Percentiles rank a stretch among this genome's conserved stretches.
Conservation (phyloP, 75 land plant genomes). For the Adiantum capillusveneris region DNA sequence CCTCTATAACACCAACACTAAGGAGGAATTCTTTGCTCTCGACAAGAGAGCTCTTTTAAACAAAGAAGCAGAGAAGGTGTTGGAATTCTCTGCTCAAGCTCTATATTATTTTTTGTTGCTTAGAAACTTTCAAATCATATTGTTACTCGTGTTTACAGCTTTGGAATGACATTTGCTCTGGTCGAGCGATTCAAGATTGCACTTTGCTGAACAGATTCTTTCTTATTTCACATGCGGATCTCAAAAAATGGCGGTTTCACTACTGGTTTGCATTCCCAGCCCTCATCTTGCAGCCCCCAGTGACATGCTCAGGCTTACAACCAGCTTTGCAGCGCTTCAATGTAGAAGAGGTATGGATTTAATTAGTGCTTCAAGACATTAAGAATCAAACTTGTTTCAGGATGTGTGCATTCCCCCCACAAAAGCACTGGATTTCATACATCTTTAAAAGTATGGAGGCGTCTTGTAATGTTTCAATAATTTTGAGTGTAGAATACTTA, state of each 20-base stretch:
- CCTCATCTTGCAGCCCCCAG: constrained; percentile 76
- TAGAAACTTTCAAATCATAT: background rate
- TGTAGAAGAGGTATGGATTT: constrained; percentile 82
- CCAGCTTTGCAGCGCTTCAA: constrained; percentile 61
- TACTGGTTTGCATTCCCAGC: constrained; percentile 98
- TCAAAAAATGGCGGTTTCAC: constrained; percentile 85
- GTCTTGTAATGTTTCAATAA: too few relatives aligned
- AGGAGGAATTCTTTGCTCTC: constrained; percentile 65
- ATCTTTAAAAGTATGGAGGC: too few relatives aligned
- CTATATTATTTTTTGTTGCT: background rate
- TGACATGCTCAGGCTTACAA: constrained; percentile 35
- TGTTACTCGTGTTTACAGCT: constrained; percentile 36
- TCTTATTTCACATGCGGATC: constrained; percentile 84
- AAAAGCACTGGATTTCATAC: too few relatives aligned
- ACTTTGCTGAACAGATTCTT: constrained; percentile 68
- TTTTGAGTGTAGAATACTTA: too few relatives aligned
- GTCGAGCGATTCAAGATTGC: constrained; percentile 65
- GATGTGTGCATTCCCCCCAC: too few relatives aligned
- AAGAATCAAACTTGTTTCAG: too few relatives aligned
- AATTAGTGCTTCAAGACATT: too few relatives aligned
- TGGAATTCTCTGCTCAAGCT: background rate
- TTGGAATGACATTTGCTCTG: constrained; percentile 82
- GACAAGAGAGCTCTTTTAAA: constrained; percentile 52
- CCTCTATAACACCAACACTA: constrained; percentile 78
- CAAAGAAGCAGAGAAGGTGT: constrained; percentile 70